phyloP scores from a whole-genome alignment of 2,329 filamentous ascomycete genomes.

The Pseudocercospora eumusae region DNA sequence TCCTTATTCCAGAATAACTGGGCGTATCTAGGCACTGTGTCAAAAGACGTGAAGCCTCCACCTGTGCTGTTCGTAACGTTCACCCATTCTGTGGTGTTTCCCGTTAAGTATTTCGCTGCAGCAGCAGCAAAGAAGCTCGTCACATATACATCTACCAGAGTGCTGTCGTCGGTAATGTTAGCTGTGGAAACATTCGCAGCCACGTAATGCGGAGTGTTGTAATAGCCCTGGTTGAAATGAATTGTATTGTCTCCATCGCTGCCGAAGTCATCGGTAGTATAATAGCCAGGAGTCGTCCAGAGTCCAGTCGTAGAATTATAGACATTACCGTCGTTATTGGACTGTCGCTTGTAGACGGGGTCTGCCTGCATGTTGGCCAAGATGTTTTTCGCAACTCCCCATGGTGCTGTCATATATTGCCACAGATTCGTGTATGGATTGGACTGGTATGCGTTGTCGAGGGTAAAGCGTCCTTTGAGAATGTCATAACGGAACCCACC shows the following conservation, averaged over 20 bases:
- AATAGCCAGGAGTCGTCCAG: constrained; percentile 51
- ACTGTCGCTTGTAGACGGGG: constrained; percentile 25
- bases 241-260: constrained; percentile 58
- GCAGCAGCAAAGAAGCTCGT: constrained; percentile 27
- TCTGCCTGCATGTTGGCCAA: constrained; percentile 34
- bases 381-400: constrained; percentile 26
- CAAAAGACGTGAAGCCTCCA: constrained; percentile 24
- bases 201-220: constrained; percentile 22
- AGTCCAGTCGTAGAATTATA: constrained; percentile 25
- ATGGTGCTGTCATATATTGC: constrained; percentile 49
- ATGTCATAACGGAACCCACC: constrained; percentile 64
- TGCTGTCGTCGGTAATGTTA: constrained; percentile 25
- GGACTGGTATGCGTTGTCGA: constrained; percentile 56
- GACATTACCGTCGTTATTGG: constrained; percentile 10
- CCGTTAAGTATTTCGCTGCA: constrained; percentile 24
- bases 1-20: constrained; percentile 26
- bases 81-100: constrained; percentile 25
- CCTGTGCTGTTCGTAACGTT: constrained; percentile 28
- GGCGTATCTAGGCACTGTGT: constrained; percentile 24
- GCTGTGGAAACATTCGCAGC: constrained; percentile 27
- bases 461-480: constrained; percentile 63
- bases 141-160: constrained; percentile 27
- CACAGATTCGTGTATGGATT: constrained; percentile 58
- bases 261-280: constrained; percentile 60
- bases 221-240: constrained; percentile 41